Conservation (phyloP, 2,329 filamentous ascomycete species). For the Aotearoamyces nothofagi region DNA sequence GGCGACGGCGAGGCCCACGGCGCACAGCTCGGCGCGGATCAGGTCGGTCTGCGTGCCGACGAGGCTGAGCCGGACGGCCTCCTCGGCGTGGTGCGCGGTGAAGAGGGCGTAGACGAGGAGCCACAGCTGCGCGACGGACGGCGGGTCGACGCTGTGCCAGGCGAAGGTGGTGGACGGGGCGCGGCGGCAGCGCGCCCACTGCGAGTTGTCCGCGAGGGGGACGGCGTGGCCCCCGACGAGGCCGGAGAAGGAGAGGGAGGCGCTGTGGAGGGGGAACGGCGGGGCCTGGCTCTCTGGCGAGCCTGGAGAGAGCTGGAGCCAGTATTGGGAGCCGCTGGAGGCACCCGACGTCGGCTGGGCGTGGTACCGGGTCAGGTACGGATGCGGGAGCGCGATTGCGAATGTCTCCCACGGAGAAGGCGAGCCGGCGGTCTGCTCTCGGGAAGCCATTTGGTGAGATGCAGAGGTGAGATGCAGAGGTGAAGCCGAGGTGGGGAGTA, state of each 20-base stretch:
- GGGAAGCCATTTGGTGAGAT: too few species aligned
- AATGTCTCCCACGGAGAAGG: too few species aligned
- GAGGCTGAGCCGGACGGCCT: slow-evolving; percentile 27
- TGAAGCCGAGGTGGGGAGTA: too few species aligned
- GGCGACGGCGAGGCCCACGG: slow-evolving; percentile 25
- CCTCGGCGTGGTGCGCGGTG: slow-evolving; percentile 25
- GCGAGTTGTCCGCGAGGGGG: slow-evolving; percentile 18
- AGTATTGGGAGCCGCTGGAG: background rate
- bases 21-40: slow-evolving; percentile 24
- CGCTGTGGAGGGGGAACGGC: slow-evolving; percentile 1
- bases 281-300: background rate
- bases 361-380: background rate
- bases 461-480: too few species aligned
- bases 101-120: slow-evolving; percentile 29
- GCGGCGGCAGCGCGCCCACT: slow-evolving; percentile 28
- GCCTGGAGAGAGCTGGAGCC: background rate
- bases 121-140: slow-evolving; percentile 29
- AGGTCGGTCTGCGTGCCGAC: slow-evolving; percentile 21
- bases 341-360: too few species aligned
- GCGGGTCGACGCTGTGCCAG: slow-evolving; percentile 22
- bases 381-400: too few species aligned
- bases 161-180: slow-evolving; percentile 25
- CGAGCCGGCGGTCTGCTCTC: too few species aligned
- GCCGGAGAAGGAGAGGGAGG: background rate
- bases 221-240: slow-evolving; percentile 7